Conservation (phyloP, 495 filamentous ascomycete species). For the Aspergillus sclerotiicarbonarius region DNA sequence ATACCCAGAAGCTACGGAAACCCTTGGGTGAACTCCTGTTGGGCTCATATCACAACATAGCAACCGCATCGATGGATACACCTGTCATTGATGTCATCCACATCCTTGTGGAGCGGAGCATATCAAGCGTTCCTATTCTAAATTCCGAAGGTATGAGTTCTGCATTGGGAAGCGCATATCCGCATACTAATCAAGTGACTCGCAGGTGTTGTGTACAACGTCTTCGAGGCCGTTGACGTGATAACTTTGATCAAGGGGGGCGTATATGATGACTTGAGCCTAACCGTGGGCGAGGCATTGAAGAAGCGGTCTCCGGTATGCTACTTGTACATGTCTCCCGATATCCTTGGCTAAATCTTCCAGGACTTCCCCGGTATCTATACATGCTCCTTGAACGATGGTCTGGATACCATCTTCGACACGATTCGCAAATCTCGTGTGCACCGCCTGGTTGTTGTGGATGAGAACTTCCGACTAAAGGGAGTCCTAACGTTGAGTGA, state of each 20-base stretch:
- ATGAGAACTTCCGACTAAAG: slow-evolving; percentile 79
- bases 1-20: slow-evolving; percentile 87
- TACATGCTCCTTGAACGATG: slow-evolving; percentile 88
- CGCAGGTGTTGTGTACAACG: slow-evolving; percentile 79
- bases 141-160: slow-evolving; percentile 63
- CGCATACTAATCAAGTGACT: slow-evolving; percentile 1
- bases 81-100: slow-evolving; percentile 96
- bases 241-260: slow-evolving; percentile 94
- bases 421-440: slow-evolving; percentile 93
- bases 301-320: slow-evolving; percentile 77
- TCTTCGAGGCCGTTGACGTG: slow-evolving; percentile 97
- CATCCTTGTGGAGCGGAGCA: slow-evolving; percentile 85
- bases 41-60: slow-evolving; percentile 78
- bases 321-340: background rate
- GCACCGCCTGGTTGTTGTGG: slow-evolving; percentile 88
- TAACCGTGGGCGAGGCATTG: slow-evolving; percentile 86
- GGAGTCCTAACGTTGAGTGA: slow-evolving; percentile 94
- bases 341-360: slow-evolving; percentile 1
- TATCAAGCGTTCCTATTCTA: slow-evolving; percentile 91
- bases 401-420: slow-evolving; percentile 92
- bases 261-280: slow-evolving; percentile 82
- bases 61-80: slow-evolving; percentile 85
- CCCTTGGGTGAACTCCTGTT: slow-evolving; percentile 80
- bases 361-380: slow-evolving; percentile 95
- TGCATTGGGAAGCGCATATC: background rate